Conservation (phyloP, 768 basidiomycete genomes). For the Tylopilus vinaceipallidus region DNA sequence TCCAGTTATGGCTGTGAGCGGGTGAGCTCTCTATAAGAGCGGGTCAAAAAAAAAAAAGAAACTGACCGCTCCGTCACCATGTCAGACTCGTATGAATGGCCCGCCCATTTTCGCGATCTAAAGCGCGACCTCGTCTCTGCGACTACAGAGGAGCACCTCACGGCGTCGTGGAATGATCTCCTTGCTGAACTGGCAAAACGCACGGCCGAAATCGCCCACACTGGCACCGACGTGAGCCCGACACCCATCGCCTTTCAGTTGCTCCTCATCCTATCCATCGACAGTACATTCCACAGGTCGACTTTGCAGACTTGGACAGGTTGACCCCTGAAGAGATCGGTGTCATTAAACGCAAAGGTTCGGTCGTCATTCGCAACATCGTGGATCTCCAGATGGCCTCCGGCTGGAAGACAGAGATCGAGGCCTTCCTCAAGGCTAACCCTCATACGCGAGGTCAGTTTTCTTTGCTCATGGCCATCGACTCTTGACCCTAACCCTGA, state of each 20-base stretch:
- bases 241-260: not conserved
- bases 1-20: too few species aligned
- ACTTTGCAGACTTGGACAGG: conserved; percentile 50
- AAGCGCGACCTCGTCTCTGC: conserved; percentile 54
- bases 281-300: conserved; percentile 61
- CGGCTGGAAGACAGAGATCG: conserved; percentile 56
- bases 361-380: conserved; percentile 59
- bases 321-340: conserved; percentile 45
- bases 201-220: conserved; percentile 43
- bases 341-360: conserved; percentile 52
- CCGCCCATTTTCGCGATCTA: conserved; percentile 50
- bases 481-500: not conserved
- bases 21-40: too few species aligned
- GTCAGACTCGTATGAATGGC: conserved; percentile 12
- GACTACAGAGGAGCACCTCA: conserved; percentile 47
- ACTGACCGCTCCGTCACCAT: too few species aligned
- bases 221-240: conserved; percentile 47
- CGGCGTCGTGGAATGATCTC: conserved; percentile 57
- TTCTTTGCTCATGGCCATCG: not conserved
- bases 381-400: conserved; percentile 57
- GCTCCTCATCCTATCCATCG: not conserved
- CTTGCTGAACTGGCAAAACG: conserved; percentile 48
- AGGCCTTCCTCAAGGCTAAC: conserved; percentile 55
- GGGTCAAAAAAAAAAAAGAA: too few species aligned
- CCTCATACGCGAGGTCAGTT: conserved; percentile 53